phyloP scores from a whole-genome alignment of 2,329 filamentous ascomycete genomes.

The Colletotrichum sp. region DNA sequence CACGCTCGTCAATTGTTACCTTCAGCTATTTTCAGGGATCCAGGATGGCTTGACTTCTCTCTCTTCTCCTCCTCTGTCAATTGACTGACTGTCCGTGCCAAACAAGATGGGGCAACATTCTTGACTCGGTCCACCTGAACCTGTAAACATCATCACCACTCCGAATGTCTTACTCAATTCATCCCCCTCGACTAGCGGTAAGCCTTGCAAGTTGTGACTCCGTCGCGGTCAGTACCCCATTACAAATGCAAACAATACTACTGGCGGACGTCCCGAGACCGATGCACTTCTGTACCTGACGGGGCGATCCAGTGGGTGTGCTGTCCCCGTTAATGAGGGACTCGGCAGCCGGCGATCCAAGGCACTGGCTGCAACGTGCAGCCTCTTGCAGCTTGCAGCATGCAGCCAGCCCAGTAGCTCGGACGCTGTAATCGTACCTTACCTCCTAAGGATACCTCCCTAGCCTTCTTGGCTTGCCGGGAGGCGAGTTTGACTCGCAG shows the following conservation, averaged over 20 bases:
- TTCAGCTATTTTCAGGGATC: not conserved
- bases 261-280: not conserved
- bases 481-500: not conserved
- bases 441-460: not conserved
- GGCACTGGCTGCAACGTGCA: not conserved
- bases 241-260: slow-evolving; percentile 5
- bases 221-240: not conserved
- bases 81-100: not conserved
- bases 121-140: not conserved
- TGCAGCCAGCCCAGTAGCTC: not conserved
- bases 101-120: not conserved
- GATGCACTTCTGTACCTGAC: not conserved
- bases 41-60: not conserved
- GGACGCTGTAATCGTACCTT: not conserved
- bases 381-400: not conserved
- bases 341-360: not conserved
- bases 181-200: not conserved
- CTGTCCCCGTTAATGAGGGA: not conserved
- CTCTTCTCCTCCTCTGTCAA: not conserved
- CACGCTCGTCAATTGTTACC: not conserved
- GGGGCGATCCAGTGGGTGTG: not conserved
- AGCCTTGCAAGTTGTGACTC: not conserved
- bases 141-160: not conserved
- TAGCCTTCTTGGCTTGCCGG: not conserved
- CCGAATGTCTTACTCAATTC: not conserved